These are phyloP conservation scores for Apiospora hydei DNA, from an alignment of 2,329 filamentous ascomycete species.

Conservation along the genomic window DNA sequence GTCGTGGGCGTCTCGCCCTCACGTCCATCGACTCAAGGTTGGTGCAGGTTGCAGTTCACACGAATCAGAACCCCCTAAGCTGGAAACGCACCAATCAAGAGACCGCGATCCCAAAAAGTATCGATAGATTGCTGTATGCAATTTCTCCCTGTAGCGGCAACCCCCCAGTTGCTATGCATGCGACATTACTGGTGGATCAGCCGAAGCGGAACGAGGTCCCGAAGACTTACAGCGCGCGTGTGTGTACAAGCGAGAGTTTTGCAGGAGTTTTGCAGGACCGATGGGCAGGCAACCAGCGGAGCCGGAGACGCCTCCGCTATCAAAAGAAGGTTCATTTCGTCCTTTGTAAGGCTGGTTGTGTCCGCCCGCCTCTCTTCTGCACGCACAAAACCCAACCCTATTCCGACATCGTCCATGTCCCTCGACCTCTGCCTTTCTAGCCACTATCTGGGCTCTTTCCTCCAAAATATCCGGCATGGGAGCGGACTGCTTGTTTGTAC, in stretches of 20 bases:
- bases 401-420: constrained; percentile 3
- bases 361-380: constrained; percentile 7
- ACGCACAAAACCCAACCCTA: constrained; percentile 20
- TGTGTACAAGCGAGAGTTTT: constrained; percentile 9
- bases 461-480: not conserved
- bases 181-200: constrained; percentile 10
- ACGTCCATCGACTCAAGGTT: not conserved
- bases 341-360: constrained; percentile 19
- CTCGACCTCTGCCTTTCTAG: not conserved
- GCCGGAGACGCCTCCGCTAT: constrained; percentile 13
- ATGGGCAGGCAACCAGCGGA: not conserved
- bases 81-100: constrained; percentile 1
- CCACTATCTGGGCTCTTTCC: not conserved
- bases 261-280: constrained; percentile 11
- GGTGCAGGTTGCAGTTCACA: not conserved
- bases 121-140: not conserved
- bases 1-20: not conserved
- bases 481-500: not conserved
- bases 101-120: not conserved
- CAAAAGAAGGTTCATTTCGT: constrained; percentile 20
- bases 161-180: not conserved
- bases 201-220: constrained; percentile 17
- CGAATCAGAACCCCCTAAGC: not conserved
- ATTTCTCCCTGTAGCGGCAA: not conserved
- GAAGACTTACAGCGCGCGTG: constrained; percentile 6